A percentile compares a stretch with the other conserved stretches of the same genome.
phyloP scores from a whole-genome alignment of 768 basidiomycete genomes.

The Pulveroboletus sp. region DNA sequence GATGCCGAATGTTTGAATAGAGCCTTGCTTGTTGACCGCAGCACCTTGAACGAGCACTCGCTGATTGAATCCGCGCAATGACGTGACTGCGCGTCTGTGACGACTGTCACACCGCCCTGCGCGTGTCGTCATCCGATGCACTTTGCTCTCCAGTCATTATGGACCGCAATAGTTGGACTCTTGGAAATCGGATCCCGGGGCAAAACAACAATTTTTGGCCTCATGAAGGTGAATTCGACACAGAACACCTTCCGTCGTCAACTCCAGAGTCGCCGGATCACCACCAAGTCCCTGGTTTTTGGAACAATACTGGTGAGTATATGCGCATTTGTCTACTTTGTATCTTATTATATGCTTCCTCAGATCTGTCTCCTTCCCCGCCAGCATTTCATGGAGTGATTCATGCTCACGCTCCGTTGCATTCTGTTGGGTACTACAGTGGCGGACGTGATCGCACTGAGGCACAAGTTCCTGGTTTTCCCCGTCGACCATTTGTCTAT shows the following conservation, averaged over 20 bases:
- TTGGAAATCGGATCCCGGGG: not conserved
- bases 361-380: conserved; percentile 35
- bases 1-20: not conserved
- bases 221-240: not conserved
- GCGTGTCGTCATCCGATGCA: not conserved
- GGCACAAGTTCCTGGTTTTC: not conserved
- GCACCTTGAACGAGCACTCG: not conserved
- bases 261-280: conserved; percentile 4
- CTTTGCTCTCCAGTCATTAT: conserved; percentile 13
- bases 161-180: conserved; percentile 6
- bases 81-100: conserved; percentile 28
- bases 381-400: conserved; percentile 20
- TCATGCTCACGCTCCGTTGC: conserved; percentile 2
- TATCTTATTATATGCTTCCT: conserved; percentile 20
- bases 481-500: not conserved
- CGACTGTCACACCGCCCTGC: conserved; percentile 13
- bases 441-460: not conserved
- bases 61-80: conserved; percentile 5
- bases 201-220: not conserved
- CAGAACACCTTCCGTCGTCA: conserved; percentile 6
- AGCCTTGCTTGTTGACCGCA: not conserved
- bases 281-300: conserved; percentile 3
- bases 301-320: conserved; percentile 21
- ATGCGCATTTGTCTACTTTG: conserved; percentile 12
- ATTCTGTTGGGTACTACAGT: not conserved